Conservation (phyloP, 768 basidiomycete genomes). For the Agrocybe praecox region DNA sequence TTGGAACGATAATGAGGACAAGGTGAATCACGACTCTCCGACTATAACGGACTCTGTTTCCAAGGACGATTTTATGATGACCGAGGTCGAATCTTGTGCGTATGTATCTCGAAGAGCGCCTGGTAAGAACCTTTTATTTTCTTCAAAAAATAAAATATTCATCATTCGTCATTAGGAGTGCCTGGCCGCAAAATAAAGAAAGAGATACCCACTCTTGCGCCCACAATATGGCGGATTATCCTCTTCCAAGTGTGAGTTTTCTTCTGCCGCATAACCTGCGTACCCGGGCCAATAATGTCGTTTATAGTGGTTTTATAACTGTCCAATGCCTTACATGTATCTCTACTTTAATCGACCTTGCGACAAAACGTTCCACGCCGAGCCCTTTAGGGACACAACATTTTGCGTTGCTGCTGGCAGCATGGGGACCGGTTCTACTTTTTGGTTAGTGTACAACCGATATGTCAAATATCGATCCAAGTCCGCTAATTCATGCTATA, state of each 20-base stretch:
- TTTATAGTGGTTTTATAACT: constrained; percentile 41
- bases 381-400: constrained; percentile 68
- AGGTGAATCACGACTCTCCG: not conserved
- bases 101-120: not conserved
- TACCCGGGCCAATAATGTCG: not conserved
- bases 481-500: constrained; percentile 12
- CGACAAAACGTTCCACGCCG: constrained; percentile 35
- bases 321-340: constrained; percentile 51
- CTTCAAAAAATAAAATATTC: not conserved
- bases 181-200: constrained; percentile 21
- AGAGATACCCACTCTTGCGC: constrained; percentile 34
- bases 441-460: constrained; percentile 42
- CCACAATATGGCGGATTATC: constrained; percentile 53
- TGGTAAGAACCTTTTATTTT: not conserved
- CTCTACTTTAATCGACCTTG: constrained; percentile 54
- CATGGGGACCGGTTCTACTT: constrained; percentile 60
- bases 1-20: constrained; percentile 15
- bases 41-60: constrained; percentile 14
- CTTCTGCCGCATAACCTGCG: not conserved
- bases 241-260: constrained; percentile 54
- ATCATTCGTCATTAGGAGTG: not conserved
- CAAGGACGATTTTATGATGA: constrained; percentile 10
- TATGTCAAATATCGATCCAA: not conserved
- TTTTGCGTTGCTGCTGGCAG: constrained; percentile 56
- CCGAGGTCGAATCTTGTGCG: constrained; percentile 2